phyloP scores from a whole-genome alignment of 345 rosid genomes.

The Laguncularia racemosa region DNA sequence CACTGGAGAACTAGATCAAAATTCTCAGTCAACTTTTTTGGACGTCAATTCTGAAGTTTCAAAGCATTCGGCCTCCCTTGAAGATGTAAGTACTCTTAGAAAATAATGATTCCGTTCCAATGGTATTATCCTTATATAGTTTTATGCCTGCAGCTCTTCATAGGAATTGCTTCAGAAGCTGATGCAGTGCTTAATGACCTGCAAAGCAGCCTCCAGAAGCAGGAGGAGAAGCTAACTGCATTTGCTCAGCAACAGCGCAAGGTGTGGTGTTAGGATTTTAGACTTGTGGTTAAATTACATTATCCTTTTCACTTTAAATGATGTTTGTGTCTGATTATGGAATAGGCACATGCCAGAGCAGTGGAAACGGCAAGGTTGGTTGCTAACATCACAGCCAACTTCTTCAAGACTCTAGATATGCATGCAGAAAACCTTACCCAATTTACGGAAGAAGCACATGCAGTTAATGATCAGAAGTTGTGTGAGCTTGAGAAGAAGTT shows the following conservation, averaged over 20 bases:
- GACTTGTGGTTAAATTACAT: background rate
- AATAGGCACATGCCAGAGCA: conserved; percentile 82
- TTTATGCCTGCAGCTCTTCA: conserved; percentile 61
- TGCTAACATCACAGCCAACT: conserved; percentile 68
- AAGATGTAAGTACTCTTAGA: conserved; percentile 45
- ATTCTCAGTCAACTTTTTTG: conserved; percentile 66
- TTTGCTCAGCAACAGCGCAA: conserved; percentile 77
- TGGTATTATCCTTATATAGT: conserved; percentile 12
- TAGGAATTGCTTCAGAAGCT: conserved; percentile 82
- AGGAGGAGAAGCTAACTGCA: conserved; percentile 67
- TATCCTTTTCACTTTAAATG: background rate
- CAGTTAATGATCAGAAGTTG: conserved; percentile 63
- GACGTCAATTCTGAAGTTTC: conserved; percentile 77
- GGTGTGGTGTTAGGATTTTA: conserved; percentile 30
- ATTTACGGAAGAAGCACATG: conserved; percentile 79
- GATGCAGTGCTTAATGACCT: conserved; percentile 72
- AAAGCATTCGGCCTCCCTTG: conserved; percentile 72
- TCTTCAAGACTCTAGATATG: conserved; percentile 62
- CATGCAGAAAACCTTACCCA: conserved; percentile 67
- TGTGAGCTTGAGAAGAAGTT: conserved; percentile 83
- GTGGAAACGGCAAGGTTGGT: conserved; percentile 80
- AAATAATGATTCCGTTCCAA: conserved; percentile 5
- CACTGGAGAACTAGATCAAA: conserved; percentile 74
- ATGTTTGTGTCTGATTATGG: conserved; percentile 7
- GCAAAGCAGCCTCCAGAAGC: conserved; percentile 67